Percentiles rank a stretch among this genome's conserved stretches.
Evolutionary conservation across 345 rosid species (phyloP).

Genomic region (Pistacia atlantica): DNA sequence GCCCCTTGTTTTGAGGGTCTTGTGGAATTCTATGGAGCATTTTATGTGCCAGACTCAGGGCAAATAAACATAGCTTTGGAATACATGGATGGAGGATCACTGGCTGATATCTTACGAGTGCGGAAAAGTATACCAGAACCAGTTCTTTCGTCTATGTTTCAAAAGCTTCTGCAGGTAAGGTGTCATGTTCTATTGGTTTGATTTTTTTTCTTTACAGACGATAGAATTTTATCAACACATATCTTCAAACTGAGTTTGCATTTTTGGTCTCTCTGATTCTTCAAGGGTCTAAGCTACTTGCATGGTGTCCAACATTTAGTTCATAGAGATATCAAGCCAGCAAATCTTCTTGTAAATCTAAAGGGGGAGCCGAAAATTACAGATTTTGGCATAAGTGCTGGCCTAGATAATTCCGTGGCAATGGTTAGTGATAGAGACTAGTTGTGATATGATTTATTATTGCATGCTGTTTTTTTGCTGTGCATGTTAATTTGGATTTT

Average conservation of each 20-base stretch:
- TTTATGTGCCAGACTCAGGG: constrained; percentile 89
- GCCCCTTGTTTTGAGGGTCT: constrained; percentile 92
- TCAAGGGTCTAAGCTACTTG: constrained; percentile 84
- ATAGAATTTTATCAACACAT: background rate
- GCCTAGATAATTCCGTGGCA: constrained; percentile 92
- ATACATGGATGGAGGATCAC: constrained; percentile 96
- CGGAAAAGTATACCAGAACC: constrained; percentile 77
- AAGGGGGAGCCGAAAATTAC: constrained; percentile 97
- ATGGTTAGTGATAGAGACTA: constrained; percentile 58
- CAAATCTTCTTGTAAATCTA: constrained; percentile 89
- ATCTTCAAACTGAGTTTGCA: constrained; percentile 13
- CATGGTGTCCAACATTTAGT: constrained; percentile 90
- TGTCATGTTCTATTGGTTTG: constrained; percentile 4
- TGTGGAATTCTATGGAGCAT: constrained; percentile 96
- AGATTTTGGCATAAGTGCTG: constrained; percentile 97
- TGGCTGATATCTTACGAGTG: constrained; percentile 76
- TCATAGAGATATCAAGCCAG: constrained; percentile 98
- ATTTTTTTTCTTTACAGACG: constrained; percentile 16
- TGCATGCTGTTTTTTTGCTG: constrained; percentile 1
- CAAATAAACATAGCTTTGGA: constrained; percentile 97
- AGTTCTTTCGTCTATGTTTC: constrained; percentile 83
- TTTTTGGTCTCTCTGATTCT: constrained; percentile 12
- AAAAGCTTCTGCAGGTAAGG: constrained; percentile 77
- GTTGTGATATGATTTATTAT: constrained; percentile 8
- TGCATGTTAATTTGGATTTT: constrained; percentile 10